A percentile compares a stretch with the other conserved stretches of the same genome.
These are phyloP conservation scores for Hysterium pulicare DNA, from an alignment of 2,329 filamentous ascomycete genomes.

Conservation along the genomic window DNA sequence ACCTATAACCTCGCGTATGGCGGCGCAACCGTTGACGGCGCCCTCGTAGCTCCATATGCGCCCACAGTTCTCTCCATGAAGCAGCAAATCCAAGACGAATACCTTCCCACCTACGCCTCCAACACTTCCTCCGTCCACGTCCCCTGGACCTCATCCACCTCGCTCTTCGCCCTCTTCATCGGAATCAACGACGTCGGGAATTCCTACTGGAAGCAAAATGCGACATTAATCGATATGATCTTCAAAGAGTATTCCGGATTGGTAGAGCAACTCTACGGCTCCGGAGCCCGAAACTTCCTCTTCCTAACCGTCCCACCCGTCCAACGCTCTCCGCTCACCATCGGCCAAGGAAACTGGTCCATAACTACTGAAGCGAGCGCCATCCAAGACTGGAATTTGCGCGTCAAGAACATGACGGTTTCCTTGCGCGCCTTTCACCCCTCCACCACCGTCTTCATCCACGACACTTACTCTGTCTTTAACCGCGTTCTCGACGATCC, in stretches of 20 bases:
- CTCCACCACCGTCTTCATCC: conserved; percentile 50
- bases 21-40: conserved; percentile 40
- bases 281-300: conserved; percentile 49
- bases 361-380: conserved; percentile 39
- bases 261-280: conserved; percentile 41
- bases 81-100: conserved; percentile 49
- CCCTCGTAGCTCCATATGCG: conserved; percentile 48
- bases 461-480: conserved; percentile 54
- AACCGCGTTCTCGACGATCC: conserved; percentile 53
- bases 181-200: conserved; percentile 57
- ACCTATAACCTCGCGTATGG: conserved; percentile 54
- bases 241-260: conserved; percentile 37
- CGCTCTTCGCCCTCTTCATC: conserved; percentile 53
- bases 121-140: conserved; percentile 26
- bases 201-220: conserved; percentile 42
- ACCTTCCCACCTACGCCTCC: conserved; percentile 38
- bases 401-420: conserved; percentile 41
- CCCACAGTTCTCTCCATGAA: conserved; percentile 50
- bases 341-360: conserved; percentile 36
- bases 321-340: conserved; percentile 51
- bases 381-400: conserved; percentile 52
- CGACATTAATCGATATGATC: conserved; percentile 28
- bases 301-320: conserved; percentile 48
- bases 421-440: conserved; percentile 39
- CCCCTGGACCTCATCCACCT: conserved; percentile 44